Percentiles rank a stretch among this genome's conserved stretches.
phyloP scores from a whole-genome alignment of 2,329 filamentous ascomycete species.

The Penicillium verrucosum region DNA sequence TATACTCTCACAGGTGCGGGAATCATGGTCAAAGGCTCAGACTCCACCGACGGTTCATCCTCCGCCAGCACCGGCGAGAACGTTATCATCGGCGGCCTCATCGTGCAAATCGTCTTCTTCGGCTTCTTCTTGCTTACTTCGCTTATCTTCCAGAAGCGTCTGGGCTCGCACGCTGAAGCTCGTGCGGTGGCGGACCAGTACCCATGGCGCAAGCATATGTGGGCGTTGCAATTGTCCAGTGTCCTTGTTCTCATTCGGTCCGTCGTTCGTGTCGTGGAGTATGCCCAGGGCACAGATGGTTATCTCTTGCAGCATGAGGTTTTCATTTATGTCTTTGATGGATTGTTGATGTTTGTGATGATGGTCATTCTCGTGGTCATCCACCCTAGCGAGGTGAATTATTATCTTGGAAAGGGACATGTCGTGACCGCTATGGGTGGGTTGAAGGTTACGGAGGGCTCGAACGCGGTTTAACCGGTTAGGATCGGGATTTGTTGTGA shows the following conservation, averaged over 20 bases:
- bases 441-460: conserved; percentile 13
- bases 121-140: conserved; percentile 29
- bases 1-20: conserved; percentile 13
- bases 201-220: conserved; percentile 39
- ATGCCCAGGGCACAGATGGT: conserved; percentile 27
- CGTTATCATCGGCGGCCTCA: conserved; percentile 28
- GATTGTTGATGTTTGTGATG: conserved; percentile 28
- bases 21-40: conserved; percentile 17
- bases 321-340: conserved; percentile 33
- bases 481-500: background rate
- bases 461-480: background rate
- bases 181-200: conserved; percentile 17
- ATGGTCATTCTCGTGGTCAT: conserved; percentile 23
- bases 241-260: conserved; percentile 29
- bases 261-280: conserved; percentile 31
- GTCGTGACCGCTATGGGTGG: conserved; percentile 19
- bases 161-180: conserved; percentile 29
- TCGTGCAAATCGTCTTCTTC: conserved; percentile 33
- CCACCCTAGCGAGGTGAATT: conserved; percentile 26
- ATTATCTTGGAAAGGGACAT: conserved; percentile 17
- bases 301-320: conserved; percentile 27
- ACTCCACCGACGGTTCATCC: background rate
- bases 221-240: conserved; percentile 25
- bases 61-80: conserved; percentile 18
- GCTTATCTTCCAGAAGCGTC: conserved; percentile 24